Evolutionary conservation across 441 rosid genomes (phyloP), one percentile per base, ranked within the genome.

Genomic region (Biscutella auriculata): DNA sequence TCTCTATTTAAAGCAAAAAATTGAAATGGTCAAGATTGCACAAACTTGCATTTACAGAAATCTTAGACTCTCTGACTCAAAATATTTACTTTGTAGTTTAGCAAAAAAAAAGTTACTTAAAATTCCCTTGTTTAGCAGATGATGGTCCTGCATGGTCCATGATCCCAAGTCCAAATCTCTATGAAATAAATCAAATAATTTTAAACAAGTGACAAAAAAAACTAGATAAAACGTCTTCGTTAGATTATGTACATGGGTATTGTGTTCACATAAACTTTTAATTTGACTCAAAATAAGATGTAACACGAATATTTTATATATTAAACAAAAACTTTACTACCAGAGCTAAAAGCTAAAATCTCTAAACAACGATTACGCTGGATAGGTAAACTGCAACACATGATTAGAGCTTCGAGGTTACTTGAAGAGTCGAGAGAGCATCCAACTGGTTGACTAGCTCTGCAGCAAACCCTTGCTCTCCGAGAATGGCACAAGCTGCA

Each of bases 401-500:
- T 19, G 23, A 19, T 19, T 19, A 19, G 23, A 19, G 23, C 23
- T 19, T 19, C 23, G 4, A 19, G 4, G 23, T 19, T 19, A 19
- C 23, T 19, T 19, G 23, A n/a, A 40, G 37, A 21, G 44, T 57
- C 33, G 41, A 33, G 25, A 51, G 35, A 33, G 42, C 29, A 19
- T 51, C 23, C 48, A 51, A 66, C 54, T 66, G 40, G 17, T 58
- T 66, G 60, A 52, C 50, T 45, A 35, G 16, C 53, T 68, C 65
- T 61, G 53, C 72, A 48, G 60, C 72, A 41, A 65, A 67, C 63
- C 67, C 51, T 63, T 69, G 66, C 77, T 78, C 78, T 71, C 82
- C 5, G 83, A 81, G 63, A 80, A 72, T 11, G 82, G 82, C 65
- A 77, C 70, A 60, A 82, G 79, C 91, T 84, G 88, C 46, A 6